Conservation (phyloP, 2,329 filamentous ascomycete species). For the Pseudogymnoascus sp. region DNA sequence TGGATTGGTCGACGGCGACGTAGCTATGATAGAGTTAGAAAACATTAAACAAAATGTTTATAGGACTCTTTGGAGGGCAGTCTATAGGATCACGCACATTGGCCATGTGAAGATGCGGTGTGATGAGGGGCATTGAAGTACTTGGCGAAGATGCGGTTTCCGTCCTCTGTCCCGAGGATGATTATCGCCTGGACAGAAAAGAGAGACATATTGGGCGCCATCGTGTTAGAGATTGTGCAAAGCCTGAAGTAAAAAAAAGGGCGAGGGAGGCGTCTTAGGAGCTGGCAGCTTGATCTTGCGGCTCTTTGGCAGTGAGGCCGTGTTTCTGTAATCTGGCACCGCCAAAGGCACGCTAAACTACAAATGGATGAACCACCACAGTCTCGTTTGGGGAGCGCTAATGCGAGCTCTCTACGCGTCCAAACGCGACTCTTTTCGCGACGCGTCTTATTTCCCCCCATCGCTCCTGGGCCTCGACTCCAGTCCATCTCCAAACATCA, state of each 20-base stretch:
- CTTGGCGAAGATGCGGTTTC: constrained; percentile 85
- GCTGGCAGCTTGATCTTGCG: constrained; percentile 6
- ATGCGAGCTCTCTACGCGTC: constrained; percentile 11
- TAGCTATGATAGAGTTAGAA: constrained; percentile 27
- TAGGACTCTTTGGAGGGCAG: neutral
- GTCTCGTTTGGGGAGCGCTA: constrained; percentile 5
- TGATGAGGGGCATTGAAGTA: constrained; percentile 70
- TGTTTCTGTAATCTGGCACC: constrained; percentile 12
- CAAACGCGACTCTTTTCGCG: constrained; percentile 8
- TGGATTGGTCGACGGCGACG: constrained; percentile 52
- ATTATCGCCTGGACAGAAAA: constrained; percentile 70
- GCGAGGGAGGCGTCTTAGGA: neutral
- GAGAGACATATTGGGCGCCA: constrained; percentile 68
- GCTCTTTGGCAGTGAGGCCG: constrained; percentile 6
- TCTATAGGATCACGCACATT: constrained; percentile 11
- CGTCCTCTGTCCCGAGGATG: constrained; percentile 77
- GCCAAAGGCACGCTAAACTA: neutral
- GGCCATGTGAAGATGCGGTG: constrained; percentile 29
- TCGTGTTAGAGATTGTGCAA: constrained; percentile 28
- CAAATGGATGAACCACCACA: neutral
- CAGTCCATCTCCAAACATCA: neutral
- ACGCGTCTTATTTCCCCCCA: constrained; percentile 9
- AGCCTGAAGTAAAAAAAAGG: neutral
- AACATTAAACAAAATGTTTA: neutral
- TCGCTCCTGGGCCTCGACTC: neutral